These are phyloP conservation scores for Austroboletus novae-zelandiae DNA, from an alignment of 1,284 basidiomycete genomes.

Conservation along the genomic window DNA sequence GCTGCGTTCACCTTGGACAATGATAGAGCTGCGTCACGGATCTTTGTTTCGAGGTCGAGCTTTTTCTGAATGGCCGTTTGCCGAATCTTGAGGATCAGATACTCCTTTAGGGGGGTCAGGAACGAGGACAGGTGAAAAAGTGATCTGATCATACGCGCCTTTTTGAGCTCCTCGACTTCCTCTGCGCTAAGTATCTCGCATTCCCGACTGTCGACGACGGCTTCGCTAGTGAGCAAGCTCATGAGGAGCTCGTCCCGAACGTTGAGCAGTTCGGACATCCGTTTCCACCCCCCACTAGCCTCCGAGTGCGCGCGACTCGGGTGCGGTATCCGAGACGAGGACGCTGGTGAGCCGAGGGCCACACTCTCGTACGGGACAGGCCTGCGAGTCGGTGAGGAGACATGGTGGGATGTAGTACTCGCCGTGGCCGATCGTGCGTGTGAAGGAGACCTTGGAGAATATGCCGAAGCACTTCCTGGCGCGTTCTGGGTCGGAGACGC, in stretches of 20 bases:
- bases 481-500: conserved; percentile 25
- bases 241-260: conserved; percentile 77
- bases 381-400: conserved; percentile 31
- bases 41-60: conserved; percentile 72
- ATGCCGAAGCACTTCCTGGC: conserved; percentile 26
- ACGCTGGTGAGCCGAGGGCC: conserved; percentile 36
- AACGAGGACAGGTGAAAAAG: conserved; percentile 1
- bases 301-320: conserved; percentile 30
- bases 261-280: conserved; percentile 43
- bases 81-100: conserved; percentile 62
- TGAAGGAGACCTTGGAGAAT: conserved; percentile 19
- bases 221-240: conserved; percentile 83
- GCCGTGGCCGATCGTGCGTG: conserved; percentile 15
- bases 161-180: conserved; percentile 89
- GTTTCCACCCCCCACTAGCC: conserved; percentile 36
- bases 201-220: conserved; percentile 76
- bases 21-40: conserved; percentile 74
- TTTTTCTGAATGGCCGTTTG: conserved; percentile 64
- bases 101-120: conserved; percentile 47
- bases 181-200: conserved; percentile 77
- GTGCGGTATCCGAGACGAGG: conserved; percentile 35
- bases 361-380: conserved; percentile 19
- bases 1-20: conserved; percentile 65
- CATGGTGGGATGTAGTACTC: conserved; percentile 26
- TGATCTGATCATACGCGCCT: conserved; percentile 47